Evolutionary conservation across 2,329 filamentous ascomycete genomes (phyloP).

Genomic region (Apiospora saccharicola): DNA sequence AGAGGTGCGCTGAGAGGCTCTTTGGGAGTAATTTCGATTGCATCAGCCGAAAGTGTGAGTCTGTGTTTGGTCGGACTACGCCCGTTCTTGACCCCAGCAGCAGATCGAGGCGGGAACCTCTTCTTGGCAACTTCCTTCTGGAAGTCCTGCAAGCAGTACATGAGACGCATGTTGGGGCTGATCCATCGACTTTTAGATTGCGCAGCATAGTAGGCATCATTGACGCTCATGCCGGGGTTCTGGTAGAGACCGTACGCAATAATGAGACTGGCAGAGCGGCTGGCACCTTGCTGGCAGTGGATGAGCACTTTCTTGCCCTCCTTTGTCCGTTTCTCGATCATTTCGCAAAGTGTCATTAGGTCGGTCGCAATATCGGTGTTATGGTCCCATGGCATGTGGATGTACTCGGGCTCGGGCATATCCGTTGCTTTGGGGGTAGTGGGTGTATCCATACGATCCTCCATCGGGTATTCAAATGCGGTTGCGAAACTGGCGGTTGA

Average conservation of each 20-base stretch:
- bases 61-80: constrained; percentile 68
- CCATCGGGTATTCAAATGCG: constrained; percentile 63
- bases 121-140: constrained; percentile 67
- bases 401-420: constrained; percentile 73
- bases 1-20: constrained; percentile 69
- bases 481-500: constrained; percentile 66
- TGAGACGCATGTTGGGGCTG: constrained; percentile 89
- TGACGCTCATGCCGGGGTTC: constrained; percentile 77
- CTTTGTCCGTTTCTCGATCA: constrained; percentile 75
- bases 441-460: constrained; percentile 54
- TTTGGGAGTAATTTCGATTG: constrained; percentile 58
- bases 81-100: constrained; percentile 57
- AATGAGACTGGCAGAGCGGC: constrained; percentile 83
- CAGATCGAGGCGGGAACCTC: constrained; percentile 52
- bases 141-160: constrained; percentile 89
- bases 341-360: constrained; percentile 76
- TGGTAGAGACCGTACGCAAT: constrained; percentile 86
- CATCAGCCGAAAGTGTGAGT: constrained; percentile 66
- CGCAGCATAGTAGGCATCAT: constrained; percentile 82
- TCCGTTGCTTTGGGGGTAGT: constrained; percentile 63
- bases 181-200: constrained; percentile 88
- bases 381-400: constrained; percentile 88
- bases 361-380: constrained; percentile 86
- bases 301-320: constrained; percentile 81
- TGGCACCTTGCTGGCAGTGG: constrained; percentile 87